phyloP scores from a whole-genome alignment of 805 yeast species.

The Candida gorgasii region DNA sequence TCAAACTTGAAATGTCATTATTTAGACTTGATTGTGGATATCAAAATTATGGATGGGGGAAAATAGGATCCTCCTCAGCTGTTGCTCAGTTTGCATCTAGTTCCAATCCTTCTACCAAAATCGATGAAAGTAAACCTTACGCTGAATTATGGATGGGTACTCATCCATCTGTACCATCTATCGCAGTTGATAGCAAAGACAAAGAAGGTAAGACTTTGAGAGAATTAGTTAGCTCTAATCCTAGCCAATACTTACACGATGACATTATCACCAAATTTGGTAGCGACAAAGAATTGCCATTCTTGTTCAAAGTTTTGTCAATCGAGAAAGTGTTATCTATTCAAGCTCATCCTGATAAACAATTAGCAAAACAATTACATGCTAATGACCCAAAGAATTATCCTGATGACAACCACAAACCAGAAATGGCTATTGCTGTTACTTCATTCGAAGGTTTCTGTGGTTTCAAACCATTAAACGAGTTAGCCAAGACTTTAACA shows the following conservation, averaged over 20 bases:
- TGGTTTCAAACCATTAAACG: constrained; percentile 89
- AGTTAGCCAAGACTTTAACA: constrained; percentile 67
- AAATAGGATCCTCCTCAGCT: constrained; percentile 78
- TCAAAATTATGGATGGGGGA: constrained; percentile 88
- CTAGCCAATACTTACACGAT: constrained; percentile 59
- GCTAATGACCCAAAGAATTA: constrained; percentile 86
- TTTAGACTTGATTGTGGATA: constrained; percentile 54
- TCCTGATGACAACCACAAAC: constrained; percentile 98
- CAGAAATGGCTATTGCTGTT: constrained; percentile 99
- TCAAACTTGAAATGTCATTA: constrained; percentile 14
- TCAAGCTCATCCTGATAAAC: constrained; percentile 97
- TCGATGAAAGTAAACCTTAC: constrained; percentile 80
- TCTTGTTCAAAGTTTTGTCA: constrained; percentile 89
- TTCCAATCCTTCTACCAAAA: constrained; percentile 59
- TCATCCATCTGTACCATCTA: constrained; percentile 88
- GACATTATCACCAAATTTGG: constrained; percentile 66
- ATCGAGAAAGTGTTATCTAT: constrained; percentile 90
- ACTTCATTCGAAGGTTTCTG: constrained; percentile 97
- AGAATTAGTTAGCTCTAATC: constrained; percentile 61
- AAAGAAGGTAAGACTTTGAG: constrained; percentile 58
- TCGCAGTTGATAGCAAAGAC: constrained; percentile 41
- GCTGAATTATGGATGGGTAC: constrained; percentile 99
- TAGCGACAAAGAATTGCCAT: constrained; percentile 74
- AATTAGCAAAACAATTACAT: constrained; percentile 74
- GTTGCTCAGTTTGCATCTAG: constrained; percentile 85